Evolutionary conservation across 2,329 filamentous ascomycete genomes (phyloP).

Genomic region (Ophiostoma triangulosporum): DNA sequence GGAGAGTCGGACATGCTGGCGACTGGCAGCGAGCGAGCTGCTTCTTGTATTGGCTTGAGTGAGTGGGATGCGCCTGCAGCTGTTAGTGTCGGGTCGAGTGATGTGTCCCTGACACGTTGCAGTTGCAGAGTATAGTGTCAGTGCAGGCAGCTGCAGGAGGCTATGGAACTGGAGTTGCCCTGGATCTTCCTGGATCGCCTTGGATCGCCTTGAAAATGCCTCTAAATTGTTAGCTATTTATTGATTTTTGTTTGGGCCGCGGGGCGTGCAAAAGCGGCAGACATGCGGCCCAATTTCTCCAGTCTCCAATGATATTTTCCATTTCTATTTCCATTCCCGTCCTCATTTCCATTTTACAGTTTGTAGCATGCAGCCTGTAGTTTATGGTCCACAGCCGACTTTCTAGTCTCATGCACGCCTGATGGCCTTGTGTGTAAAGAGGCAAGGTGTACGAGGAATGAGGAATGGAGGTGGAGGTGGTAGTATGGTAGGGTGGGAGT

Average conservation of each 20-base stretch:
- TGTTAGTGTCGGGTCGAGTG: slow-evolving; percentile 19
- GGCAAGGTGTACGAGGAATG: too few relatives aligned
- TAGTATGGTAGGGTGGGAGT: too few relatives aligned
- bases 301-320: too few relatives aligned
- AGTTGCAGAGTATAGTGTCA: slow-evolving; percentile 20
- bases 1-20: slow-evolving; percentile 82
- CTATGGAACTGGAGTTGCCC: neutral
- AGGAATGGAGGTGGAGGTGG: too few relatives aligned
- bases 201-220: neutral
- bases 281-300: neutral
- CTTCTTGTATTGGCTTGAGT: slow-evolving; percentile 21
- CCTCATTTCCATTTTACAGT: neutral
- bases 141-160: too few relatives aligned
- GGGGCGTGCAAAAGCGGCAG: slow-evolving; percentile 32
- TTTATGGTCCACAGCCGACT: neutral
- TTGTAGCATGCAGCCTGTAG: too few relatives aligned
- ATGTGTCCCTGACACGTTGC: slow-evolving; percentile 52
- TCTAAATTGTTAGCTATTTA: neutral
- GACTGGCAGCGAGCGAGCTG: slow-evolving; percentile 53
- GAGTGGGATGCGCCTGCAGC: neutral
- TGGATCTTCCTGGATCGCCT: neutral
- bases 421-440: neutral
- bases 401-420: neutral
- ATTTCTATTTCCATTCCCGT: too few relatives aligned
- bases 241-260: slow-evolving; percentile 22